Evolutionary conservation across 352 stramenopile genomes (phyloP).

Genomic region (Globisporangium paddicum): DNA sequence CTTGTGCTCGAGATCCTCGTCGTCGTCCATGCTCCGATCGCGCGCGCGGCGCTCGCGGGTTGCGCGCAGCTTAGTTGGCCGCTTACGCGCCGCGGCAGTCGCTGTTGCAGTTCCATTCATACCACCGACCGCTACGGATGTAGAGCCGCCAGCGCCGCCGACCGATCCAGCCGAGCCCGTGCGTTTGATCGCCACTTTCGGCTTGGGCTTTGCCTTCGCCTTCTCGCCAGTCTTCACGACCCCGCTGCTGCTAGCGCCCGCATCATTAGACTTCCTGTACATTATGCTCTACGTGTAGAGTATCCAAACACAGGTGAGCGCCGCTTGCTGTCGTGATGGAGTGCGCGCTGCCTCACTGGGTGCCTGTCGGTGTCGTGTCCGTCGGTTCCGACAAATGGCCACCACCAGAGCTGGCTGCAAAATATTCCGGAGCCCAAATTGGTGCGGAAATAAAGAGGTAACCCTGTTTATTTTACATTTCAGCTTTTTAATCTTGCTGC

Average conservation of each 20-base stretch:
- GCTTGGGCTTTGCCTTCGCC: conserved; percentile 8
- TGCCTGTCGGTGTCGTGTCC: neutral
- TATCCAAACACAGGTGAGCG: neutral
- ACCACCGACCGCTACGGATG: neutral
- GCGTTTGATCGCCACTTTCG: conserved; percentile 15
- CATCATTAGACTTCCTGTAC: conserved; percentile 9
- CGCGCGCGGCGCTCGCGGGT: conserved; percentile 55
- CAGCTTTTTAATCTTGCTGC: too few species aligned
- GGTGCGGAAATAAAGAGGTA: neutral
- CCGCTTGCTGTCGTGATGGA: neutral
- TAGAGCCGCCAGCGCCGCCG: neutral
- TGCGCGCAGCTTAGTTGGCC: conserved; percentile 52
- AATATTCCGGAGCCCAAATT: neutral
- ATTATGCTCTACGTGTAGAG: neutral
- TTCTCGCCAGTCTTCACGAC: conserved; percentile 7
- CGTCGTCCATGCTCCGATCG: conserved; percentile 47
- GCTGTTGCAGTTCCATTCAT: neutral
- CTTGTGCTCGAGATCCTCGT: conserved; percentile 57
- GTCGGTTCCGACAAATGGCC: neutral
- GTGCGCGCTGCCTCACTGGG: neutral
- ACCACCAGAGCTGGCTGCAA: neutral
- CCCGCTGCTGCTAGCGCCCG: neutral
- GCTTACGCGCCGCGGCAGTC: conserved; percentile 7
- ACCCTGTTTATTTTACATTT: neutral
- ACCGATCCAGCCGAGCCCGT: neutral